Evolutionary conservation across 2,329 filamentous ascomycete genomes (phyloP).

Genomic region (Ceratocystis ficicola): DNA sequence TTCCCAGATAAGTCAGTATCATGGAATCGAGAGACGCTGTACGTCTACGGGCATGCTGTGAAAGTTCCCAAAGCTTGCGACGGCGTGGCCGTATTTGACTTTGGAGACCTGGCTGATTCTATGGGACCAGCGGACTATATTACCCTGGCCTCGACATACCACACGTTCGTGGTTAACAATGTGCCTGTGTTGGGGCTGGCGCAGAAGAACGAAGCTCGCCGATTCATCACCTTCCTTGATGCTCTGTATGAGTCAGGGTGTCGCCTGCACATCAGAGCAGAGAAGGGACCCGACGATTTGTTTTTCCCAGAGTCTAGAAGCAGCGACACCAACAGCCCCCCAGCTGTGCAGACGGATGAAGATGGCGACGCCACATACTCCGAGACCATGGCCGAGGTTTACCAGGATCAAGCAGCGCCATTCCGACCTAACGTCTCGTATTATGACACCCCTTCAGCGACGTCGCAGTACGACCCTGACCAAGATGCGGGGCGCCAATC

Average conservation of each 20-base stretch:
- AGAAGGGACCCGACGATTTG: constrained; percentile 55
- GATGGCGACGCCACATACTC: constrained; percentile 33
- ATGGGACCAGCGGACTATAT: constrained; percentile 76
- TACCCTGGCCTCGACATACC: constrained; percentile 64
- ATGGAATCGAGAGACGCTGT: constrained; percentile 36
- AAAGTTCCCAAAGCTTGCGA: constrained; percentile 45
- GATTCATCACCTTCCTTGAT: constrained; percentile 70
- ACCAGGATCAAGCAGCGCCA: constrained; percentile 63
- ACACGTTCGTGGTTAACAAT: constrained; percentile 62
- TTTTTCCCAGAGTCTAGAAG: constrained; percentile 56
- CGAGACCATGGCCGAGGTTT: constrained; percentile 50
- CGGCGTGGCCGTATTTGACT: constrained; percentile 53
- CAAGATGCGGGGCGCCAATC: constrained; percentile 45
- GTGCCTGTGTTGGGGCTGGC: constrained; percentile 54
- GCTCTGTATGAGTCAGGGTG: constrained; percentile 73
- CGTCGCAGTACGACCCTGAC: constrained; percentile 42
- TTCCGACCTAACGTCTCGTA: constrained; percentile 68
- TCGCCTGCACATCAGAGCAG: constrained; percentile 58
- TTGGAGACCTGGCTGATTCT: constrained; percentile 52
- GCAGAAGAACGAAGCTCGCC: constrained; percentile 68
- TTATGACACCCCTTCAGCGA: constrained; percentile 40
- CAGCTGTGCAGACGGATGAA: constrained; percentile 20
- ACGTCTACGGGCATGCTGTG: constrained; percentile 53
- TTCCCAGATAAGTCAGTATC: constrained; percentile 19
- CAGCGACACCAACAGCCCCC: neutral